A percentile compares a stretch with the other conserved stretches of the same genome.
Conservation (phyloP, 306 rosid species). For the Calophaca sinica region DNA sequence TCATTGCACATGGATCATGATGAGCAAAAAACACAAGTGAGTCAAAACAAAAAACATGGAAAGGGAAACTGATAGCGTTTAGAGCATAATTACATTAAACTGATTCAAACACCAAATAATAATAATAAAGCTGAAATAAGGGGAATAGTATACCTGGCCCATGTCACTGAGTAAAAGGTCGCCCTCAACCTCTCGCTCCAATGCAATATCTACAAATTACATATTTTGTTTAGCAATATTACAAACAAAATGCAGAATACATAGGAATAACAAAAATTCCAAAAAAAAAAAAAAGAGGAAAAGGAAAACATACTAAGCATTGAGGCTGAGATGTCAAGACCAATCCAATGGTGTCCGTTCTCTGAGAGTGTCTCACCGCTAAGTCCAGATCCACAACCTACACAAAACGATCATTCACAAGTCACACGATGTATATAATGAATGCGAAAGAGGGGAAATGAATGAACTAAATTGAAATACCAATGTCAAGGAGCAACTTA, state of each 20-base stretch:
- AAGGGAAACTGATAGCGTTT: not conserved
- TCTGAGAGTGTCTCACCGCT: conserved; percentile 89
- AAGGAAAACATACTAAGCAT: conserved; percentile 74
- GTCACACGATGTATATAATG: not conserved
- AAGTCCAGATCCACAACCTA: conserved; percentile 97
- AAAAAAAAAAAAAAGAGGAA: not conserved
- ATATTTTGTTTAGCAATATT: not conserved
- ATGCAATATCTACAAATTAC: conserved; percentile 65
- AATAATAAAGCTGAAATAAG: not conserved
- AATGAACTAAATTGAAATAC: conserved; percentile 47
- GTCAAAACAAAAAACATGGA: conserved; percentile 1
- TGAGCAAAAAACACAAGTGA: not conserved
- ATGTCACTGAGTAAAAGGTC: conserved; percentile 91
- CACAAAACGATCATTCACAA: conserved; percentile 25
- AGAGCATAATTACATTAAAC: not conserved
- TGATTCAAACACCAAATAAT: not conserved
- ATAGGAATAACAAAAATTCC: not conserved
- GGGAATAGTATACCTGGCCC: conserved; percentile 80
- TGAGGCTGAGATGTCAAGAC: conserved; percentile 88
- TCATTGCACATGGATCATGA: not conserved
- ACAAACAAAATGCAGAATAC: not conserved
- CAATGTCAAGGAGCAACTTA: conserved; percentile 85
- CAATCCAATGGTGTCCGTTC: conserved; percentile 91
- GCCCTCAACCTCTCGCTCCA: conserved; percentile 91
- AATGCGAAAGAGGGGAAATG: not conserved